A percentile compares a stretch with the other conserved stretches of the same genome.
phyloP scores from a whole-genome alignment of 345 rosid species.

The Mercurialis annua region DNA sequence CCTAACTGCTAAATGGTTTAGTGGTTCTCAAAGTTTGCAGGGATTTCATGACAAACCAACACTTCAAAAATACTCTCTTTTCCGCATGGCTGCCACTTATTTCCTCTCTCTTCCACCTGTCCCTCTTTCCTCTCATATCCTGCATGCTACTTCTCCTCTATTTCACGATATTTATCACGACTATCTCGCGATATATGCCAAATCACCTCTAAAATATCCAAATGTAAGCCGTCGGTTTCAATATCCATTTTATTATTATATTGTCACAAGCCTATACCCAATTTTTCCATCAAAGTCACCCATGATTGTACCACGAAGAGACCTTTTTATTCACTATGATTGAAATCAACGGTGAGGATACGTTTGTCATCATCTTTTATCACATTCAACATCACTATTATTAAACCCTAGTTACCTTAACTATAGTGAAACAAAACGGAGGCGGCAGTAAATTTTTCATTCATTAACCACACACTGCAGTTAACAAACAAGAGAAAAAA shows the following conservation, averaged over 20 bases:
- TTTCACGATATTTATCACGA: constrained; percentile 31
- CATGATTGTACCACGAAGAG: neutral
- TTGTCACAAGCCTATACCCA: constrained; percentile 14
- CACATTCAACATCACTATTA: neutral
- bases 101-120: constrained; percentile 21
- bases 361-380: constrained; percentile 14
- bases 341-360: constrained; percentile 28
- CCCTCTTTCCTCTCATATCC: neutral
- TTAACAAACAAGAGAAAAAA: too few species aligned
- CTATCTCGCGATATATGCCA: constrained; percentile 30
- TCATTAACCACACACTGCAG: constrained; percentile 29
- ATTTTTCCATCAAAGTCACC: neutral
- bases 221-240: constrained; percentile 11
- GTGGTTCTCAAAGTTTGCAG: constrained; percentile 8
- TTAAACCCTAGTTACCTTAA: constrained; percentile 12
- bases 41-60: constrained; percentile 17
- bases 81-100: constrained; percentile 26
- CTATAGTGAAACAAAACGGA: constrained; percentile 24
- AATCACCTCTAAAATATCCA: constrained; percentile 26
- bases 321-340: neutral
- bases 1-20: constrained; percentile 24
- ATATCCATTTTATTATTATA: constrained; percentile 1
- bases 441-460: constrained; percentile 24
- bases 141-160: neutral
- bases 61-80: constrained; percentile 1